Evolutionary conservation across 306 rosid species (phyloP), one percentile per base, ranked within the genome.

Genomic region (Echinosophora koreensis): DNA sequence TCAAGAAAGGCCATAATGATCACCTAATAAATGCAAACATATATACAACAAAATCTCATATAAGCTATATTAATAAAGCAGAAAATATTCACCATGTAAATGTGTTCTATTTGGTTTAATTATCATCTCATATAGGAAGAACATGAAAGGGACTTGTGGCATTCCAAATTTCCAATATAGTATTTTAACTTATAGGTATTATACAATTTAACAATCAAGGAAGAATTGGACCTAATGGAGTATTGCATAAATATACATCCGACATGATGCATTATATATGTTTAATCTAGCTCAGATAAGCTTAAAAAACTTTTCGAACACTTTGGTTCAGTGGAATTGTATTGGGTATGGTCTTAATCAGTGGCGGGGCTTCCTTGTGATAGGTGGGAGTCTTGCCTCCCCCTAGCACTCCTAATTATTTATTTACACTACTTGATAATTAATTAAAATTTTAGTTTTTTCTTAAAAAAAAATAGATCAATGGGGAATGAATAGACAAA

Each of bases 71-170:
- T 28, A 51, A 22, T 37, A 76, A 64, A 64, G 28, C 67, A 37
- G 42, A 3, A 35, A 76, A 56, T 56, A 38, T 50, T 75, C 37
- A 49, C 65, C 65, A 76, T 51, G 54, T 50, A 17, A 18, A 64
- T 61, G 17, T 64, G 61, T 63, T 62, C 52, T 35, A 62, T 75
- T 61, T 50, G 57, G 66, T 30, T 28, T n/a, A n/a, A n/a, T n/a
- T 79, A 37, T 50, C 49, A 79, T 71, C 22, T 61, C 10, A 12
- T 41, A 80, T 46, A 38, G 46, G 42, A 62, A 65, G 44, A 73
- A 51, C 34, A 15, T 58, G 55, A 66, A 74, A 65, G 32, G 3
- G 32, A 0, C 32, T 22, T 22, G 32, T 30, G 32, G 32, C 32
- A 30, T 30, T 30, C 15, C 28, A 57, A 57, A 73, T 58, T 22